A percentile compares a stretch with the other conserved stretches of the same genome.
phyloP scores from a whole-genome alignment of 371 early-diverging fungal genomes.

The Mucor lusitanicus region DNA sequence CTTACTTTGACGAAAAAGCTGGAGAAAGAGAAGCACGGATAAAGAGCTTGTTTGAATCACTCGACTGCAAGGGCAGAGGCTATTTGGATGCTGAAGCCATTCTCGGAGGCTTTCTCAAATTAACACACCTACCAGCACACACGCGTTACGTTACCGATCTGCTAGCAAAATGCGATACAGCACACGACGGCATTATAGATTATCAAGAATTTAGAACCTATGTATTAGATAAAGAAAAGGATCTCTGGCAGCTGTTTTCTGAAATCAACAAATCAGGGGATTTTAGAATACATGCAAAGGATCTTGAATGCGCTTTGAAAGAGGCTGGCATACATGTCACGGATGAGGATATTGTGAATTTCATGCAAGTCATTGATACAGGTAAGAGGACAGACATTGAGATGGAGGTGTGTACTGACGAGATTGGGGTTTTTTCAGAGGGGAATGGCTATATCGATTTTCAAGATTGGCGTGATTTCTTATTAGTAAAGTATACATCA shows the following conservation, averaged over 20 bases:
- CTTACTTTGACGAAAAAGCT: conserved; percentile 52
- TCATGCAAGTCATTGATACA: conserved; percentile 69
- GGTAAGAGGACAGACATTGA: conserved; percentile 26
- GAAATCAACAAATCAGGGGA: conserved; percentile 69
- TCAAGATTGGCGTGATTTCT: conserved; percentile 77
- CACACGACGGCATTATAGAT: conserved; percentile 62
- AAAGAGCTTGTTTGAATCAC: conserved; percentile 46
- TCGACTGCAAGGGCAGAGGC: conserved; percentile 45
- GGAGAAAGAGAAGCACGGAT: conserved; percentile 50
- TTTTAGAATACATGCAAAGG: conserved; percentile 59
- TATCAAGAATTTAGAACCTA: conserved; percentile 75
- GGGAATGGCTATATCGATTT: conserved; percentile 74
- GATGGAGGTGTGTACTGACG: neutral
- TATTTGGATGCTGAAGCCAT: conserved; percentile 52
- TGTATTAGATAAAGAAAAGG: conserved; percentile 69
- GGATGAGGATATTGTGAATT: conserved; percentile 63
- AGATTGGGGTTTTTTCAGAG: conserved; percentile 18
- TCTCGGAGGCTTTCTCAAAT: conserved; percentile 46
- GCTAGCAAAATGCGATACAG: conserved; percentile 59
- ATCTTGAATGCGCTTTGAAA: conserved; percentile 56
- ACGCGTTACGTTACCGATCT: conserved; percentile 55
- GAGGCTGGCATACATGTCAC: conserved; percentile 66
- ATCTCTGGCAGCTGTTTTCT: conserved; percentile 67
- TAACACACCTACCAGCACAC: conserved; percentile 54
- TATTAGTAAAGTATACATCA: conserved; percentile 53